Evolutionary conservation across 2,329 filamentous ascomycete species (phyloP).

Genomic region (Colletotrichum lupini): DNA sequence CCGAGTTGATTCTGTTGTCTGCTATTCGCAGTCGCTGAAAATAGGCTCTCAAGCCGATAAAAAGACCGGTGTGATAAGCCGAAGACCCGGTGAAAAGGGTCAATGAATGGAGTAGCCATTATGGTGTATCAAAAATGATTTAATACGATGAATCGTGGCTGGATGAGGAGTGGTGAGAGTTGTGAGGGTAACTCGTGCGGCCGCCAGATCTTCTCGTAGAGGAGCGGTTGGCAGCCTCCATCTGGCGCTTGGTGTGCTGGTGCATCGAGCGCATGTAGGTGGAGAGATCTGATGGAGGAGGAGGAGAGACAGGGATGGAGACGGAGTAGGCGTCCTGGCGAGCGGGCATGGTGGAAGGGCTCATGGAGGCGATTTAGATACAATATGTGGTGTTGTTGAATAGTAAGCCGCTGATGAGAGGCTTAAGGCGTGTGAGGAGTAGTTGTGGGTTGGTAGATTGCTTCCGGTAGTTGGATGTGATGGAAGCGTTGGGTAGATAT

Average conservation of each 20-base stretch:
- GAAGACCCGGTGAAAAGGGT: not conserved
- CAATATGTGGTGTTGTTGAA: not conserved
- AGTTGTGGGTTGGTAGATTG: not conserved
- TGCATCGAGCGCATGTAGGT: conserved; percentile 72
- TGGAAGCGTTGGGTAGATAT: no score
- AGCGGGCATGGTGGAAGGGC: conserved; percentile 48
- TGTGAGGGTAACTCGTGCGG: conserved; percentile 34
- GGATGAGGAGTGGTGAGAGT: conserved; percentile 39
- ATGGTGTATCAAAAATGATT: fast-evolving
- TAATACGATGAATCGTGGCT: conserved; percentile 23
- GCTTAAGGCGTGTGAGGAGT: not conserved
- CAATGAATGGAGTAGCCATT: no score
- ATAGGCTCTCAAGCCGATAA: not conserved
- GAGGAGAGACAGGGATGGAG: conserved; percentile 49
- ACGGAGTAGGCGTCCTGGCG: conserved; percentile 49
- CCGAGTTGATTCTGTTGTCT: not conserved
- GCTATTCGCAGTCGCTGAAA: not conserved
- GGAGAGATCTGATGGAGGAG: conserved; percentile 59
- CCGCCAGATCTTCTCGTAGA: conserved; percentile 43
- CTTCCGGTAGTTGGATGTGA: no score
- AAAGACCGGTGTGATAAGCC: not conserved
- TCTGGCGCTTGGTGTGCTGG: conserved; percentile 73
- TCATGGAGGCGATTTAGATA: conserved; percentile 14
- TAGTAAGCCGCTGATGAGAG: not conserved
- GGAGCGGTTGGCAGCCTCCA: conserved; percentile 66